Evolutionary conservation across 768 basidiomycete species (phyloP).

Genomic region (Russula griseocarnosa): DNA sequence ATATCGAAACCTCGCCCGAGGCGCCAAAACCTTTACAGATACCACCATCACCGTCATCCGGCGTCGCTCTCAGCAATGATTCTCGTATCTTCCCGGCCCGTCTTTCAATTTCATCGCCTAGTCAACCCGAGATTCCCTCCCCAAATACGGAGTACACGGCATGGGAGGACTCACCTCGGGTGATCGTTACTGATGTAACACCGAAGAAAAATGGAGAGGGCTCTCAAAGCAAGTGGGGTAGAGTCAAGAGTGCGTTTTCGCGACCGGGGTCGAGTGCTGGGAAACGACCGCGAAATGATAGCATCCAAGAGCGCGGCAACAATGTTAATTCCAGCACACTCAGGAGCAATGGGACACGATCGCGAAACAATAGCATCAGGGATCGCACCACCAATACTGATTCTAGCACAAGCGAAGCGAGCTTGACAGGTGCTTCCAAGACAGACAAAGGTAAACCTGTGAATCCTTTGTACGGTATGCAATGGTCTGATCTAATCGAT

Average conservation of each 20-base stretch:
- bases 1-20: conserved; percentile 59
- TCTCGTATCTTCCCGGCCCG: conserved; percentile 59
- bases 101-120: conserved; percentile 59
- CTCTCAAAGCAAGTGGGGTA: conserved; percentile 63
- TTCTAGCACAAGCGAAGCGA: conserved; percentile 30
- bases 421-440: conserved; percentile 24
- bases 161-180: conserved; percentile 33
- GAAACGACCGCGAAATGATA: conserved; percentile 76
- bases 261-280: conserved; percentile 63
- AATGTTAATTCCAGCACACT: conserved; percentile 46
- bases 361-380: conserved; percentile 72
- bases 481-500: conserved; percentile 3
- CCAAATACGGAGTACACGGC: conserved; percentile 33
- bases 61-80: conserved; percentile 44
- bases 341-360: conserved; percentile 59
- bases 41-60: conserved; percentile 49
- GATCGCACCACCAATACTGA: conserved; percentile 67
- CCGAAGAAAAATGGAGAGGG: conserved; percentile 57
- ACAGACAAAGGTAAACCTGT: conserved; percentile 23
- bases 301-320: conserved; percentile 61
- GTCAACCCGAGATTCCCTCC: conserved; percentile 58
- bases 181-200: conserved; percentile 33
- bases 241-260: conserved; percentile 62
- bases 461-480: neutral
- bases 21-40: conserved; percentile 39